A percentile compares a stretch with the other conserved stretches of the same genome.
These are phyloP conservation scores for Paramecium pentaurelia DNA, from an alignment of 73 alveolate genomes.

Conservation along the genomic window DNA sequence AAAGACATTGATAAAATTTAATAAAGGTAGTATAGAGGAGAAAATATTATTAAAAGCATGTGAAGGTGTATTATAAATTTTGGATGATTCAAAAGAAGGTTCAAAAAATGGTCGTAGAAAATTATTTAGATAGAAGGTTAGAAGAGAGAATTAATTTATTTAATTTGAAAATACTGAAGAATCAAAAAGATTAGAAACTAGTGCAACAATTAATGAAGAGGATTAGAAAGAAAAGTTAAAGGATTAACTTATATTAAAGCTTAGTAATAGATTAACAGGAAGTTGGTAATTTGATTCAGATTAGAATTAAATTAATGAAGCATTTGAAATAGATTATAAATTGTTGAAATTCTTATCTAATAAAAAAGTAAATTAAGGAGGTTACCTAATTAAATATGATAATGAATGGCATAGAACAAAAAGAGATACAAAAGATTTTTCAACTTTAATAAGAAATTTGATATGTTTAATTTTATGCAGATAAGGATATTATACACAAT, in stretches of 20 bases:
- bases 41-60: neutral
- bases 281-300: neutral
- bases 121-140: neutral
- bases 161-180: neutral
- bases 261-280: neutral
- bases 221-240: neutral
- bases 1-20: neutral
- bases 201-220: neutral
- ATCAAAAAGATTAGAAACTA: neutral
- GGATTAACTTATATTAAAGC: neutral
- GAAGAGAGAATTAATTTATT: neutral
- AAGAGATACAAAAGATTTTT: neutral
- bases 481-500: neutral
- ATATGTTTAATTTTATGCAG: neutral
- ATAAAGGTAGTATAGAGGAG: neutral
- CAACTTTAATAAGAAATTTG: neutral
- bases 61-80: neutral
- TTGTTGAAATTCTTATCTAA: neutral
- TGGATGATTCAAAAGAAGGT: neutral
- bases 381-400: neutral
- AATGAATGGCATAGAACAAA: constrained; percentile 10
- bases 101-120: neutral
- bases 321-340: neutral
- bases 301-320: neutral
- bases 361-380: neutral